A percentile compares a stretch with the other conserved stretches of the same genome.
phyloP scores from a whole-genome alignment of 257 asterid species.

The Salvia hispanica region DNA sequence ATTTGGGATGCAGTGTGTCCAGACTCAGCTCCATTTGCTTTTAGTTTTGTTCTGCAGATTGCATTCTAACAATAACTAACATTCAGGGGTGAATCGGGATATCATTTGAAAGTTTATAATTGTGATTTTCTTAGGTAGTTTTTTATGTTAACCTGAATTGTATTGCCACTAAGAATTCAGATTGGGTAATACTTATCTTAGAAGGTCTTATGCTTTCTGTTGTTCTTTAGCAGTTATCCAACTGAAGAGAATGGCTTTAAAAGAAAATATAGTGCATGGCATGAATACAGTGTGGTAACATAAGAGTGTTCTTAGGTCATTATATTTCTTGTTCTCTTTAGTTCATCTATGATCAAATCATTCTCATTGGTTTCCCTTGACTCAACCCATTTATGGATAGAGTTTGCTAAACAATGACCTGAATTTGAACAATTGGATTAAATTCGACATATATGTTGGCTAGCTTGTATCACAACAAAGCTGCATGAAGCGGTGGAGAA shows the following conservation, averaged over 20 bases:
- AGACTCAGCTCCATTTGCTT: background rate
- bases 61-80: constrained; percentile 9
- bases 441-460: too few species aligned
- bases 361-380: background rate
- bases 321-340: background rate
- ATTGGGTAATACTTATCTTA: too few species aligned
- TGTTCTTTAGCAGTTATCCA: background rate
- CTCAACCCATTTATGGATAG: background rate
- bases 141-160: background rate
- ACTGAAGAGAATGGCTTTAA: constrained; percentile 14
- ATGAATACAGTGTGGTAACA: too few species aligned
- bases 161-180: too few species aligned
- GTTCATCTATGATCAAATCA: background rate
- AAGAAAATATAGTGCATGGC: background rate
- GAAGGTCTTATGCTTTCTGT: background rate
- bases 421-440: too few species aligned
- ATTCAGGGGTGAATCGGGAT: background rate
- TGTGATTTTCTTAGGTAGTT: background rate
- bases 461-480: too few species aligned
- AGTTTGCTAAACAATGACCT: too few species aligned
- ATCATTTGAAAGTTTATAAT: background rate
- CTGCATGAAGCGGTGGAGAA: too few species aligned
- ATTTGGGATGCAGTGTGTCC: constrained; percentile 4
- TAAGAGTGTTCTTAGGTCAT: background rate
- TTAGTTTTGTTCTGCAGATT: background rate